Percentiles rank a stretch among this genome's conserved stretches.
phyloP scores from a whole-genome alignment of 2,329 filamentous ascomycete genomes.

The Xylaria sp. region DNA sequence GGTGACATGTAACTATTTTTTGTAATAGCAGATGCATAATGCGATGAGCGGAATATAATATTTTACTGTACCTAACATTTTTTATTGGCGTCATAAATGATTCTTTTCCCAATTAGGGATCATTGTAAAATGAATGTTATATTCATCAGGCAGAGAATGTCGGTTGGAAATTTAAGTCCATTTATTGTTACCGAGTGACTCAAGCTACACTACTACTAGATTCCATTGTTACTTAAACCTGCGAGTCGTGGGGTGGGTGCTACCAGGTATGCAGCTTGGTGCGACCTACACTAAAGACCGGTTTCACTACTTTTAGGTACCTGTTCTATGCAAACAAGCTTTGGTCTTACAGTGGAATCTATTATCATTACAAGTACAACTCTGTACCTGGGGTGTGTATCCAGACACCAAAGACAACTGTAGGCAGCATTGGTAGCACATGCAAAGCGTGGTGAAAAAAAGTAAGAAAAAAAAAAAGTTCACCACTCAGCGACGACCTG shows the following conservation, averaged over 20 bases:
- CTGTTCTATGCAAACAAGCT: not conserved
- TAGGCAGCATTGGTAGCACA: slow-evolving; percentile 1
- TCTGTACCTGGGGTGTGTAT: not conserved
- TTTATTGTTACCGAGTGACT: not conserved
- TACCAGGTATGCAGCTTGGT: not conserved
- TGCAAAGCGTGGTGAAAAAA: slow-evolving; percentile 11
- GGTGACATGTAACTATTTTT: not conserved
- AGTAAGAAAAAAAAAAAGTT: slow-evolving; percentile 28
- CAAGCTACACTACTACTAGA: not conserved
- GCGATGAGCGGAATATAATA: not conserved
- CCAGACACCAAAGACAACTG: not conserved
- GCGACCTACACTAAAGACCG: not conserved
- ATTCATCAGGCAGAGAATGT: not conserved
- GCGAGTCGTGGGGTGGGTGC: not conserved
- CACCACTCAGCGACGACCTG: slow-evolving; percentile 13
- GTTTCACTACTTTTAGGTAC: not conserved
- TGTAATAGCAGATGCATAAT: not conserved
- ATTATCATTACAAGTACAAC: not conserved
- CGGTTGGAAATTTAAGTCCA: not conserved
- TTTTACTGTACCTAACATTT: not conserved
- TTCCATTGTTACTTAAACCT: not conserved
- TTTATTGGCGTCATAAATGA: not conserved
- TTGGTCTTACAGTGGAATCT: too few relatives aligned
- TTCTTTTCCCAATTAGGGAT: not conserved
- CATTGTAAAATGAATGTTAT: not conserved